These are phyloP conservation scores for Orbilia oligospora DNA, from an alignment of 2,329 filamentous ascomycete genomes.

Conservation along the genomic window DNA sequence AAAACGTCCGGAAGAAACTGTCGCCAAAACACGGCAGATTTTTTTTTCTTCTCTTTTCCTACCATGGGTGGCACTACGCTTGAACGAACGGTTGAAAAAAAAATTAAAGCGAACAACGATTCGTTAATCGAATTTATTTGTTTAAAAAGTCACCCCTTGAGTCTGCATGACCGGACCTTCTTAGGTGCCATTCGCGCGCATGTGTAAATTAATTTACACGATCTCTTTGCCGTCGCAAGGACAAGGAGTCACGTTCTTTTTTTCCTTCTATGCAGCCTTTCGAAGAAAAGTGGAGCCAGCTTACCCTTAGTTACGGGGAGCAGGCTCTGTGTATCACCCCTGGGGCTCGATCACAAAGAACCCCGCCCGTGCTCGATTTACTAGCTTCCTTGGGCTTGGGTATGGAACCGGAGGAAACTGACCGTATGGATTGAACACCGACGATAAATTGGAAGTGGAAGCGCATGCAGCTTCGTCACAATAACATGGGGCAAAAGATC, in stretches of 20 bases:
- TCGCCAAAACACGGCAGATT: constrained; percentile 59
- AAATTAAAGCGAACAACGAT: constrained; percentile 23
- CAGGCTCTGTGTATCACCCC: constrained; percentile 20
- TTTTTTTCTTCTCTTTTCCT: too few relatives aligned
- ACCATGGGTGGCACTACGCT: constrained; percentile 38
- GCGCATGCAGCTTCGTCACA: constrained; percentile 58
- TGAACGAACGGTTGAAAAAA: constrained; percentile 55
- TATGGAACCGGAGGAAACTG: constrained; percentile 37
- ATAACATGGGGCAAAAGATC: constrained; percentile 30
- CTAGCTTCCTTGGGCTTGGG: constrained; percentile 51
- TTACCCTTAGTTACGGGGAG: constrained; percentile 25
- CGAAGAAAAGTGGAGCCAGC: constrained; percentile 32
- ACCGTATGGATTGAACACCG: constrained; percentile 31
- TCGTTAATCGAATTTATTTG: constrained; percentile 17
- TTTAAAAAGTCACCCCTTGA: constrained; percentile 41
- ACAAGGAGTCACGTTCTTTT: constrained; percentile 32
- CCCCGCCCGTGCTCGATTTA: constrained; percentile 33
- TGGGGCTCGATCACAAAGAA: constrained; percentile 23
- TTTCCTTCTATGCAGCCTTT: constrained; percentile 31
- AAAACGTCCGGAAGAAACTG: constrained; percentile 31
- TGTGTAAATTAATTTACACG: constrained; percentile 56
- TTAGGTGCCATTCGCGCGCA: constrained; percentile 17
- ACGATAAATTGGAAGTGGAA: constrained; percentile 59
- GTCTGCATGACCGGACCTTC: constrained; percentile 52
- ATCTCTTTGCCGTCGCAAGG: constrained; percentile 31